Evolutionary conservation across 1,284 basidiomycete species (phyloP).

Genomic region (Megacollybia platyphylla): DNA sequence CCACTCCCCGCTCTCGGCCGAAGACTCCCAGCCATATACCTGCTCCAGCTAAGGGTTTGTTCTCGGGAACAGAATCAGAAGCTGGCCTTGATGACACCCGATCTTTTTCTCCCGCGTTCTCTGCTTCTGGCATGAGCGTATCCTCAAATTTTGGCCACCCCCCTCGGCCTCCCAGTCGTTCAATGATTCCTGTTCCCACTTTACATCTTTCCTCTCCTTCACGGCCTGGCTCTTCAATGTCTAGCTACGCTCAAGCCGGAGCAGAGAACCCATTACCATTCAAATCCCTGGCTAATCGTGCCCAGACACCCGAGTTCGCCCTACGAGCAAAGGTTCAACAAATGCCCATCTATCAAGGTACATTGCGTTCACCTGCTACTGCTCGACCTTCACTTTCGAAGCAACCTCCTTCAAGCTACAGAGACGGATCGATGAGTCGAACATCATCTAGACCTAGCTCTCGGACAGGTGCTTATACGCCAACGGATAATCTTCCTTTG

Average conservation of each 20-base stretch:
- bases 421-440: conserved; percentile 38
- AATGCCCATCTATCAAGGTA: conserved; percentile 36
- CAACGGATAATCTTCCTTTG: conserved; percentile 35
- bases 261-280: conserved; percentile 43
- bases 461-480: conserved; percentile 48
- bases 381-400: conserved; percentile 23
- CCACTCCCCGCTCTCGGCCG: conserved; percentile 49
- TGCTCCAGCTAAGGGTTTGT: conserved; percentile 30
- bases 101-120: conserved; percentile 51
- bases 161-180: conserved; percentile 68
- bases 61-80: conserved; percentile 33
- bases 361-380: conserved; percentile 16
- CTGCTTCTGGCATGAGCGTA: conserved; percentile 20
- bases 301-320: conserved; percentile 58
- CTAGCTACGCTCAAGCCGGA: conserved; percentile 31
- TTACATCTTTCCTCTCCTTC: conserved; percentile 60
- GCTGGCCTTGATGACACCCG: conserved; percentile 36
- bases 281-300: conserved; percentile 30
- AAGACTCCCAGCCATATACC: conserved; percentile 72
- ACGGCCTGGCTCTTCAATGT: conserved; percentile 59
- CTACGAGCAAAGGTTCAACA: conserved; percentile 44
- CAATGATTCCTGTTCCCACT: conserved; percentile 69
- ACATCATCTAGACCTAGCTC: conserved; percentile 56
- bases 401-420: conserved; percentile 66
- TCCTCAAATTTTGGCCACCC: conserved; percentile 29